These are phyloP conservation scores for Cutaneotrichosporon sp. DNA, from an alignment of 1,284 basidiomycete genomes.

Conservation along the genomic window DNA sequence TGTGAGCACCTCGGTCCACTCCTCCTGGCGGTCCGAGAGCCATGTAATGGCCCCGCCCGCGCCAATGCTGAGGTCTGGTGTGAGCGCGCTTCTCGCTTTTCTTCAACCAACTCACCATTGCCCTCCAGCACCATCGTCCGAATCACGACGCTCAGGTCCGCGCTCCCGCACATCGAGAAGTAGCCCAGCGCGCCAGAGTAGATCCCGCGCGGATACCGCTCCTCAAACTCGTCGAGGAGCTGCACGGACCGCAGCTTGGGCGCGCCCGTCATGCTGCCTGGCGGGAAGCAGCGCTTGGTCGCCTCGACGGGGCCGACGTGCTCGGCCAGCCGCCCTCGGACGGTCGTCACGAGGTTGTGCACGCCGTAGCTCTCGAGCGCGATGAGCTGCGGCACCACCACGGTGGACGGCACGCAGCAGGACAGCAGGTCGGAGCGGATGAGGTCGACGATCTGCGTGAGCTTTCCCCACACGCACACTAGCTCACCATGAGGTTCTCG, in stretches of 20 bases:
- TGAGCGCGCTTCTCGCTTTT: not conserved
- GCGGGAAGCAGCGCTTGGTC: constrained; percentile 77
- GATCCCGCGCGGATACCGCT: constrained; percentile 64
- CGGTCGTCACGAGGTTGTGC: constrained; percentile 94
- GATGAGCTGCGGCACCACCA: constrained; percentile 84
- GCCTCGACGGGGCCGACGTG: constrained; percentile 67
- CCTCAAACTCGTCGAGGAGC: constrained; percentile 81
- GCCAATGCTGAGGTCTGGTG: constrained; percentile 59
- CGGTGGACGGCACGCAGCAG: constrained; percentile 68
- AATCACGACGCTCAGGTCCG: constrained; percentile 95
- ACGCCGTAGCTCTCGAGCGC: constrained; percentile 90
- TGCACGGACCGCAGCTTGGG: constrained; percentile 93
- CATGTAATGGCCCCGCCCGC: constrained; percentile 97
- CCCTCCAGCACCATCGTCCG: constrained; percentile 85
- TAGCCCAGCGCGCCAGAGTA: constrained; percentile 97
- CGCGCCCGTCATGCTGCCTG: constrained; percentile 97
- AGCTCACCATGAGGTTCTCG: constrained; percentile 83
- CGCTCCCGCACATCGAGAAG: constrained; percentile 82
- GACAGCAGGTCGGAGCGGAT: constrained; percentile 86
- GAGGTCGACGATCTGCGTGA: constrained; percentile 77
- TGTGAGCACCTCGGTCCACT: constrained; percentile 92
- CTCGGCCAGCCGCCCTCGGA: constrained; percentile 64
- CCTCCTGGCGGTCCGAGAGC: constrained; percentile 77
- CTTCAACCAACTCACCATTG: constrained; percentile 42
- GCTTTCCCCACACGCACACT: not conserved